These are phyloP conservation scores for Cucumis cinereus DNA, from an alignment of 306 rosid genomes.

Conservation along the genomic window DNA sequence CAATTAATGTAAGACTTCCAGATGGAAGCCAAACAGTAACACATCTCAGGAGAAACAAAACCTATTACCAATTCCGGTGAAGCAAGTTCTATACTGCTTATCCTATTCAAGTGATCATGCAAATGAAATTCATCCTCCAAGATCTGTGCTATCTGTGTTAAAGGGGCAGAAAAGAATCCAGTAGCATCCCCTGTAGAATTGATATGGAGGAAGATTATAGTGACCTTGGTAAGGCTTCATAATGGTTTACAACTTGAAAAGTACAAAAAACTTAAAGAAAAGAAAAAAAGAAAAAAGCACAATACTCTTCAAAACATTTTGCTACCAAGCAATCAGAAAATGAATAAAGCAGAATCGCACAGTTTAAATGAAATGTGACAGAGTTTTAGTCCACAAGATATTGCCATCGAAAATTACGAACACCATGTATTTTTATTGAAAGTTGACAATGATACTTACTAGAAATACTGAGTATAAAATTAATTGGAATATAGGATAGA, in stretches of 20 bases:
- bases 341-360: not conserved
- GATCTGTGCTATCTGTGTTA: constrained; percentile 49
- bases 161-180: constrained; percentile 70
- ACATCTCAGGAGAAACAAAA: not conserved
- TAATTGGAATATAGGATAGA: not conserved
- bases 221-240: not conserved
- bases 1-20: not conserved
- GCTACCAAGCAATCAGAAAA: not conserved
- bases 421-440: not conserved
- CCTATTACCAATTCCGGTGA: constrained; percentile 3
- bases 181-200: constrained; percentile 48
- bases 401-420: not conserved
- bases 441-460: not conserved
- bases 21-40: constrained; percentile 1
- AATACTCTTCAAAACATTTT: not conserved
- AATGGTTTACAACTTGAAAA: not conserved
- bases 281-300: not conserved
- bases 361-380: not conserved
- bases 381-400: not conserved
- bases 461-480: not conserved
- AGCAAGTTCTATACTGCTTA: constrained; percentile 58
- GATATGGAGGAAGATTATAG: not conserved
- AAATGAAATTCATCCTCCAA: constrained; percentile 31
- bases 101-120: constrained; percentile 21
- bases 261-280: not conserved